phyloP scores from a whole-genome alignment of 257 asterid genomes.

The Paulownia fortunei region DNA sequence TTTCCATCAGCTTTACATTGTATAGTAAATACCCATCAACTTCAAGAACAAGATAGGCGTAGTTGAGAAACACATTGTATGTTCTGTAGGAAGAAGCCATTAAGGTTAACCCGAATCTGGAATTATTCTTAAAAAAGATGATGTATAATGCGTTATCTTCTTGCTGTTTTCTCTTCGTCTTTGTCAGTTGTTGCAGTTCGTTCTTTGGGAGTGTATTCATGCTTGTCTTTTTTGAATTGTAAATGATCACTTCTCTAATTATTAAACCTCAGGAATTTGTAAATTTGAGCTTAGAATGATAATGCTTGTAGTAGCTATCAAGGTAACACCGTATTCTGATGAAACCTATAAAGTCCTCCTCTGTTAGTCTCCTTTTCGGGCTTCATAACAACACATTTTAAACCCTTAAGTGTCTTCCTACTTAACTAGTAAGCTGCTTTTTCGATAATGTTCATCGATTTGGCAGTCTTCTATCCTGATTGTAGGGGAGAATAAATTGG shows the following conservation, averaged over 20 bases:
- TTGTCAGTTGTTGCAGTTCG: slow-evolving; percentile 8
- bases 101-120: not conserved
- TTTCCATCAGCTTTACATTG: too few species aligned
- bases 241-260: not conserved
- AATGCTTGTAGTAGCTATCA: not conserved
- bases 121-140: not conserved
- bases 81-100: slow-evolving; percentile 2
- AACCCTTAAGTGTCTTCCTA: not conserved
- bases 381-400: not conserved
- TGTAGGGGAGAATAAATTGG: slow-evolving; percentile 6
- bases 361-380: not conserved
- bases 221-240: slow-evolving; percentile 13
- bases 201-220: not conserved
- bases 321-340: not conserved
- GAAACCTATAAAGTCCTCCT: not conserved
- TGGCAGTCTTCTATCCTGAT: slow-evolving; percentile 7
- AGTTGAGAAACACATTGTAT: not conserved
- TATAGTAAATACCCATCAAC: too few species aligned
- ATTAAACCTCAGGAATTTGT: not conserved
- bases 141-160: not conserved
- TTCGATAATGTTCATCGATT: not conserved
- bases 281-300: not conserved
- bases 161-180: not conserved
- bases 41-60: not conserved
- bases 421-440: not conserved